Conservation (phyloP, 2,329 filamentous ascomycete species). For the Aaosphaeria pasadenensis region DNA sequence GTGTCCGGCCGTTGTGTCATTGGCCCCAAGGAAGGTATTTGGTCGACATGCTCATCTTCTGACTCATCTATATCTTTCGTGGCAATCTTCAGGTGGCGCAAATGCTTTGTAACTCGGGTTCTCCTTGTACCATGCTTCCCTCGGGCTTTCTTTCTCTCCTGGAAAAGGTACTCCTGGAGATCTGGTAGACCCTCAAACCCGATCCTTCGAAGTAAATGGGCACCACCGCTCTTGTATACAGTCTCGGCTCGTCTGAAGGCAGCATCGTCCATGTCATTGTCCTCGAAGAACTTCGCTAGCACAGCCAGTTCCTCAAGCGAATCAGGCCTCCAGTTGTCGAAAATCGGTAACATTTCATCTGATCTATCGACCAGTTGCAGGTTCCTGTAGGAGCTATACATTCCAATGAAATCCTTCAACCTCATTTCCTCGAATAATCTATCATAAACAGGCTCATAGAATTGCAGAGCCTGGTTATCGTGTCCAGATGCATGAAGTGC, state of each 20-base stretch:
- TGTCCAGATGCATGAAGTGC: constrained; percentile 51
- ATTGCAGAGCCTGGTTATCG: constrained; percentile 56
- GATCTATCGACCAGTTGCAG: constrained; percentile 65
- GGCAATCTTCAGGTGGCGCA: constrained; percentile 22
- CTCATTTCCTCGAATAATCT: constrained; percentile 20
- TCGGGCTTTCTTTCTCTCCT: constrained; percentile 22
- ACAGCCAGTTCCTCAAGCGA: constrained; percentile 75
- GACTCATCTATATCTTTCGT: constrained; percentile 20
- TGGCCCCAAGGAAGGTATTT: constrained; percentile 15
- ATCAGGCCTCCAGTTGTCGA: constrained; percentile 68
- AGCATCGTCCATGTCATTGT: constrained; percentile 59
- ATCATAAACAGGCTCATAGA: constrained; percentile 50
- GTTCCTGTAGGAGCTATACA: constrained; percentile 63
- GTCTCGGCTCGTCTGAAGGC: constrained; percentile 52
- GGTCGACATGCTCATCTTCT: constrained; percentile 4
- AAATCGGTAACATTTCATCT: constrained; percentile 71
- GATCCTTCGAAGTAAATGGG: constrained; percentile 44
- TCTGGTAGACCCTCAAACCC: constrained; percentile 28
- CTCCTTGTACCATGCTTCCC: constrained; percentile 27
- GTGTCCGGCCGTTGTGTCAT: constrained; percentile 21
- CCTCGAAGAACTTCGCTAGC: constrained; percentile 80
- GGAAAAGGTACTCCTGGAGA: constrained; percentile 22
- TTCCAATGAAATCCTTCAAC: constrained; percentile 32
- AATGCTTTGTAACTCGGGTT: constrained; percentile 21
- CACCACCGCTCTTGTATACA: constrained; percentile 65